Percentiles rank a stretch among this genome's conserved stretches.
These are phyloP conservation scores for Fusarium sp. DNA, from an alignment of 2,329 filamentous ascomycete genomes.

Conservation along the genomic window DNA sequence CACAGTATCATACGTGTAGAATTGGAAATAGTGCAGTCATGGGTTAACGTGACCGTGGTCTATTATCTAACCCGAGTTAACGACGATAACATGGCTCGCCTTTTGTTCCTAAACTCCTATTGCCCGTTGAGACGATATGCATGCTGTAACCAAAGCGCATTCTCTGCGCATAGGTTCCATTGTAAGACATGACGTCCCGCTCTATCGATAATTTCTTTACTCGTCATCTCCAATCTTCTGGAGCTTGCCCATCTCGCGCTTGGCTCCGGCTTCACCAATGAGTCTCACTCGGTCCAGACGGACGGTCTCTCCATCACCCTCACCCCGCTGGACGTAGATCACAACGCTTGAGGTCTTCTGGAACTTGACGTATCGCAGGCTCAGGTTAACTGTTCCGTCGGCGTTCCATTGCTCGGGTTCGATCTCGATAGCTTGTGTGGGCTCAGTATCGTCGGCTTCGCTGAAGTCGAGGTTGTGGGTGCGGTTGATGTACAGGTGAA, in stretches of 20 bases:
- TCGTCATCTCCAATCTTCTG: conserved; percentile 90
- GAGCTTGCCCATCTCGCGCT: conserved; percentile 91
- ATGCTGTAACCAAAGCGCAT: conserved; percentile 20
- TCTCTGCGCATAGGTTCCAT: neutral
- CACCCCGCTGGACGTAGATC: conserved; percentile 88
- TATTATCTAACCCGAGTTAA: conserved; percentile 40
- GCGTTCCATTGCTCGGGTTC: conserved; percentile 83
- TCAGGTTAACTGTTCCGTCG: conserved; percentile 77
- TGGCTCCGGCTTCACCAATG: conserved; percentile 90
- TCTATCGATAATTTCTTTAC: conserved; percentile 51
- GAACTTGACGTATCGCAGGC: conserved; percentile 94
- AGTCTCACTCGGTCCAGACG: conserved; percentile 83
- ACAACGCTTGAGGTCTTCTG: conserved; percentile 91
- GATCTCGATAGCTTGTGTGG: conserved; percentile 84
- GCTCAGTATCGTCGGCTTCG: conserved; percentile 87
- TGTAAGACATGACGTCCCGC: conserved; percentile 1
- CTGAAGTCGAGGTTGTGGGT: conserved; percentile 93
- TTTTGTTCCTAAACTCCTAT: conserved; percentile 41
- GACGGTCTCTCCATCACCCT: conserved; percentile 85
- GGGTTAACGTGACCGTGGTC: conserved; percentile 19
- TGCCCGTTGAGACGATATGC: conserved; percentile 22
- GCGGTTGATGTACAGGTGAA: conserved; percentile 89
- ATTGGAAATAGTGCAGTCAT: neutral
- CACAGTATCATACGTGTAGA: neutral
- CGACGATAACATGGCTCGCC: conserved; percentile 19